Percentiles rank a stretch among this genome's conserved stretches.
phyloP scores from a whole-genome alignment of 495 filamentous ascomycete species.

The Talaromyces liani region DNA sequence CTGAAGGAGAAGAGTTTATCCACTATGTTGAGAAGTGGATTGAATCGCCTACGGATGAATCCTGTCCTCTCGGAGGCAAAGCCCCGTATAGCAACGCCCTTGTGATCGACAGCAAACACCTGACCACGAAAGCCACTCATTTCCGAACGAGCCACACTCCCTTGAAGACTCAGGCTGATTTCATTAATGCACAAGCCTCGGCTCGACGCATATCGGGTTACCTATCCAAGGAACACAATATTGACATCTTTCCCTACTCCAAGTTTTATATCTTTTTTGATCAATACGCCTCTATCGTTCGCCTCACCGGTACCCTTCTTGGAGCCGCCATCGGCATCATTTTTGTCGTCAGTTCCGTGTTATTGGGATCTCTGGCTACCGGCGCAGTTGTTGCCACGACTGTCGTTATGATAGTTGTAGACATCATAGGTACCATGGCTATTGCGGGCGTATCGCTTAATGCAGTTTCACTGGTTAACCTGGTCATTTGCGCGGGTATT shows the following conservation, averaged over 20 bases:
- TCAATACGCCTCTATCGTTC: slow-evolving; percentile 82
- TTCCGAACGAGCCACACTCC: slow-evolving; percentile 88
- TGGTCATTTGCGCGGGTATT: slow-evolving; percentile 95
- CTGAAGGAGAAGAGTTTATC: slow-evolving; percentile 82
- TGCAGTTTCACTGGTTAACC: slow-evolving; percentile 91
- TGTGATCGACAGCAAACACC: slow-evolving; percentile 59
- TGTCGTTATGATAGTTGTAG: slow-evolving; percentile 87
- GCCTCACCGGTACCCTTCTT: slow-evolving; percentile 68
- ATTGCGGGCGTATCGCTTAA: slow-evolving; percentile 85
- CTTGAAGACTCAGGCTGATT: slow-evolving; percentile 81
- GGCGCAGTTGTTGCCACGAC: slow-evolving; percentile 75
- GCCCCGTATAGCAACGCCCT: slow-evolving; percentile 83
- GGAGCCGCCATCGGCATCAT: slow-evolving; percentile 78
- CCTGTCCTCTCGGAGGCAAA: slow-evolving; percentile 80
- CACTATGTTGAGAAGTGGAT: slow-evolving; percentile 80
- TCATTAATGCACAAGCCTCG: slow-evolving; percentile 81
- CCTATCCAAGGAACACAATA: slow-evolving; percentile 57
- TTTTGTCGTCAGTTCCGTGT: slow-evolving; percentile 62
- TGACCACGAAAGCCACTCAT: slow-evolving; percentile 70
- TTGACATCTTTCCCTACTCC: slow-evolving; percentile 87
- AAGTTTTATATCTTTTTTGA: slow-evolving; percentile 99
- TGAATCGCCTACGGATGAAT: slow-evolving; percentile 64
- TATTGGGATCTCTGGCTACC: slow-evolving; percentile 80
- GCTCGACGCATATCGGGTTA: slow-evolving; percentile 81
- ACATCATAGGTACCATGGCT: slow-evolving; percentile 93